These are phyloP conservation scores for Periglandula ipomoeae DNA, from an alignment of 2,329 filamentous ascomycete genomes.

Conservation along the genomic window DNA sequence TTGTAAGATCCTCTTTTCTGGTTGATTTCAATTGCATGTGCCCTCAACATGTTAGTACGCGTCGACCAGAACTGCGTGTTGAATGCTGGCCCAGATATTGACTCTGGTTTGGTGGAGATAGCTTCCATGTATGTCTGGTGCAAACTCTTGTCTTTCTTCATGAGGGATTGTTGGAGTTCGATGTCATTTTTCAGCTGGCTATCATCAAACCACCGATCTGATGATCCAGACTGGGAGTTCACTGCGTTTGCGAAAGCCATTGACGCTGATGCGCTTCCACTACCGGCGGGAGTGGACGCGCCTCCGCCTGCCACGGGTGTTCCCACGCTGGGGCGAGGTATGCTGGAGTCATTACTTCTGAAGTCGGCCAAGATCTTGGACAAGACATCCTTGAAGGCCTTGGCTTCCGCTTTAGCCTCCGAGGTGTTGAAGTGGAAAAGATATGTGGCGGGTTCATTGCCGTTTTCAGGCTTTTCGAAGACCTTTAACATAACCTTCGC, in stretches of 20 bases:
- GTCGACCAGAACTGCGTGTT: conserved; percentile 93
- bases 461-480: conserved; percentile 58
- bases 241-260: conserved; percentile 72
- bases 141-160: conserved; percentile 68
- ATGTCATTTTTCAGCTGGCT: conserved; percentile 66
- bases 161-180: conserved; percentile 76
- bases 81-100: conserved; percentile 71
- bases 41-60: conserved; percentile 72
- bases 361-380: conserved; percentile 65
- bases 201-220: conserved; percentile 68
- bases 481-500: conserved; percentile 93
- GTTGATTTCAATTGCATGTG: conserved; percentile 79
- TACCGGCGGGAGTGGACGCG: conserved; percentile 19
- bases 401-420: conserved; percentile 74
- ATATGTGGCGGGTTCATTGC: conserved; percentile 57
- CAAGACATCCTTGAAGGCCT: conserved; percentile 72
- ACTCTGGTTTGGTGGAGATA: conserved; percentile 71
- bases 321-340: conserved; percentile 37
- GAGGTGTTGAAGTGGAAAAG: conserved; percentile 84
- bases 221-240: conserved; percentile 41
- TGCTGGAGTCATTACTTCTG: conserved; percentile 46
- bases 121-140: conserved; percentile 83
- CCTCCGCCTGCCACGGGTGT: conserved; percentile 16
- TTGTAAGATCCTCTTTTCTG: conserved; percentile 91
- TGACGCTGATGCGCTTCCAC: conserved; percentile 49